Evolutionary conservation across 768 basidiomycete genomes (phyloP), one percentile per base, ranked within the genome.

Genomic region (Tremella yokohamensis): DNA sequence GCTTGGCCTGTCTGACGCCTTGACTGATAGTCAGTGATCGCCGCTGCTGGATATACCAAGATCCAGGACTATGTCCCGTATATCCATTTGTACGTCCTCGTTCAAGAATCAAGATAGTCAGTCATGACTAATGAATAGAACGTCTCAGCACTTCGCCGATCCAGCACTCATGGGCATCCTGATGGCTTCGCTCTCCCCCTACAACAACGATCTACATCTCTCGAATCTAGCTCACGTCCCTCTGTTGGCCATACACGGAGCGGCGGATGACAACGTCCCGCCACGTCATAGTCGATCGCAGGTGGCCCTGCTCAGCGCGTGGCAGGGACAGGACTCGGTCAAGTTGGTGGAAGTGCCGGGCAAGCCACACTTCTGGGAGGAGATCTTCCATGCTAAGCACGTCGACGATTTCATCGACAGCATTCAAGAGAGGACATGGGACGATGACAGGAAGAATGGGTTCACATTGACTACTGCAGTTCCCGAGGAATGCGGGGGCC

Each of bases 171-270:
- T 84, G 39, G 83, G 84, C 3, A 82, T 94, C 51, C 80, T 96
- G 13, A 84, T 87, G 57, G 80, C 84, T 1, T 84, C 88, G 0
- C 79, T 92, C 22, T 85, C 86, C 0, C 84, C 87, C 2, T 90
- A 91, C 62, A 89, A 93, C 75, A 90, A 94, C 70, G 90, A 94
- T 66, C 73, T 93, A 2, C 87, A 90, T 77, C 65, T 90, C 19
- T 84, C 86, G 1, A 96, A 96, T 69, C 76, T 91, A 9, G 84
- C 81, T 0, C 80, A 85, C 50, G 85, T 80, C 0, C 85, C 86
- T 0, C 78, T 89, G 0, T 79, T 91, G 12, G 89, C 85, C 1
- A 80, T 93, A 39, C 87, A 94, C 65, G 92, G 66, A n/a, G 48
- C 24, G n/a, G 79, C 79, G 38, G 92, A 96, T 69, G 83, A 85